Base-by-base conservation (phyloP, 768 basidiomycete species). In the Termitomyces sp. region DNA sequence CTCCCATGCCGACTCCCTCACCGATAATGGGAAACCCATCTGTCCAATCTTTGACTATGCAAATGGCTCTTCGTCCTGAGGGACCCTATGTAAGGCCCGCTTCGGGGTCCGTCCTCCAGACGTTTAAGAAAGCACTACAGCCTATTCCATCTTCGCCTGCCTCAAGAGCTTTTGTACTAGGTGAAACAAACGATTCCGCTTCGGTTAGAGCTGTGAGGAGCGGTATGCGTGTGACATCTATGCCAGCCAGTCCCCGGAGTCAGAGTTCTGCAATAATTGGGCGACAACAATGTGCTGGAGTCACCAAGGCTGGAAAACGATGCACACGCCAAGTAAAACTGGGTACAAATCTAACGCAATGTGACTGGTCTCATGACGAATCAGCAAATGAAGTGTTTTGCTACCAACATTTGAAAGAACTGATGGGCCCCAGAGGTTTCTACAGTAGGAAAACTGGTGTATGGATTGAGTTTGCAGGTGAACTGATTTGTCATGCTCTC, bases 211-310 rank as follows among this genome's bases (percentile, higher is more conserved):
- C 59, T 21, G 57, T 59, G 54, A 51, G 64, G 40, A 61, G 61
- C 10, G 57, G 55, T 10, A 48, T 32, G 34, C 14, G 4, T 45
- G 59, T 64, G 43, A 59, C 67, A 17, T 64, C 67, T 43, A 61
- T 57, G 21, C 62, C 65, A 17, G 58, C 54, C 40, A 59, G 59
- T 10, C 57, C 65, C 19, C 60, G 55, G 38, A 54, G 28, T 19
- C 59, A 58, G 42, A 52, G 32, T 51, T 58, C 56, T 19, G 50
- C 53, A 37, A 55, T 42, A n/a, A 38, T 54, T 19, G 43, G 35
- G n/a, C 71, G 72, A 14, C 87, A 81, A 61, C 87, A 82, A 62
- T 92, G 90, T 63, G 74, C 74, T 56, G 87, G 81, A 5, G 70
- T 77, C 37, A 91, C 87, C n/a, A 83, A 82, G 64, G 71, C 78